These are phyloP conservation scores for Colletotrichum sp. DNA, from an alignment of 2,329 filamentous ascomycete species.

Conservation along the genomic window DNA sequence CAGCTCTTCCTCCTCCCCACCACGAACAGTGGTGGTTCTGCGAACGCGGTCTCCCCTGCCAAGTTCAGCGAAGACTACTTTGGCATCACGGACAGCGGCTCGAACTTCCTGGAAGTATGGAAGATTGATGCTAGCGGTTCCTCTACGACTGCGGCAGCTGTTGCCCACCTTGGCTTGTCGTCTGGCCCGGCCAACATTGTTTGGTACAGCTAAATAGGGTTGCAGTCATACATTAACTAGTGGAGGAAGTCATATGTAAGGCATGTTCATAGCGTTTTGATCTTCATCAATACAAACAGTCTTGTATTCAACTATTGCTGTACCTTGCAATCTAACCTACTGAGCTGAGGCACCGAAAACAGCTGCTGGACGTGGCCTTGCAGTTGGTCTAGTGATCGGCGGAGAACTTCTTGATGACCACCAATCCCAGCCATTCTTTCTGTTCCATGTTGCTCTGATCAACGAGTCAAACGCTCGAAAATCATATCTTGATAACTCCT, in stretches of 20 bases:
- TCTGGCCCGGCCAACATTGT: constrained; percentile 7
- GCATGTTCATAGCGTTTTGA: background rate
- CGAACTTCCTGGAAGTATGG: constrained; percentile 39
- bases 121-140: constrained; percentile 26
- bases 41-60: constrained; percentile 37
- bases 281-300: background rate
- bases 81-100: constrained; percentile 37
- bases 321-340: background rate
- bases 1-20: constrained; percentile 36
- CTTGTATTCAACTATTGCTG: background rate
- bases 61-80: constrained; percentile 35
- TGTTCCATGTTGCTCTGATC: background rate
- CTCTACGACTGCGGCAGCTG: background rate
- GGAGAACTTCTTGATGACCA: background rate
- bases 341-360: background rate
- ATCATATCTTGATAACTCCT: background rate
- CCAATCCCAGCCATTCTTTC: background rate
- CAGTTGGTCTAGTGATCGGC: background rate
- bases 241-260: background rate
- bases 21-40: constrained; percentile 36
- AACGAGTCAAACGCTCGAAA: background rate
- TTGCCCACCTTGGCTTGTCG: background rate
- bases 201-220: background rate
- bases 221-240: accelerated
- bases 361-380: background rate